phyloP scores from a whole-genome alignment of 257 asterid species.

The Rauvolfia tetraphylla region DNA sequence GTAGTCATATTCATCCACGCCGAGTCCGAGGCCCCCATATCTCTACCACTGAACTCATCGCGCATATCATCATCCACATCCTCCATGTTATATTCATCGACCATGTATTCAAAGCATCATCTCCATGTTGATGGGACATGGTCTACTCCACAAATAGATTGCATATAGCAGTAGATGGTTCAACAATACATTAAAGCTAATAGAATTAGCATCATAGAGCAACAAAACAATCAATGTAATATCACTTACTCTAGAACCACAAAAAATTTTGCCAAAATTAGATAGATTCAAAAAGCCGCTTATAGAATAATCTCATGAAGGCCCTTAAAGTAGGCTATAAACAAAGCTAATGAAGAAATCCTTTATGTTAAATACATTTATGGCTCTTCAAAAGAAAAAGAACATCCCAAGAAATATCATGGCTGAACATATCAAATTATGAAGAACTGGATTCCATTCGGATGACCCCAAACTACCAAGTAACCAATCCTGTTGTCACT shows the following conservation, averaged over 20 bases:
- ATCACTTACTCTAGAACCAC: background rate
- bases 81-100: too few relatives aligned
- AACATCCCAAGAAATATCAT: background rate
- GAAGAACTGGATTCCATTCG: background rate
- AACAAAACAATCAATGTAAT: background rate
- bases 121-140: too few relatives aligned
- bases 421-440: background rate
- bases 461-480: background rate
- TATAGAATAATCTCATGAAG: background rate
- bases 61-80: too few relatives aligned
- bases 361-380: too few relatives aligned
- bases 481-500: too few relatives aligned
- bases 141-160: too few relatives aligned
- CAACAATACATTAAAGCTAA: too few relatives aligned
- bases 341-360: too few relatives aligned
- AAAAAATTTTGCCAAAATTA: background rate
- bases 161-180: too few relatives aligned
- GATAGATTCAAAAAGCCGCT: background rate
- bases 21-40: slow-evolving; percentile 74
- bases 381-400: background rate
- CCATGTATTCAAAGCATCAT: too few relatives aligned
- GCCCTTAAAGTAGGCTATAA: too few relatives aligned
- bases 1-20: slow-evolving; percentile 66
- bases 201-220: slow-evolving; percentile 17
- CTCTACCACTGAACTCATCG: slow-evolving; percentile 51